Evolutionary conservation across 2,329 filamentous ascomycete species (phyloP), one percentile per base, ranked within the genome.

Genomic region (Phialemonium atrogriseum): DNA sequence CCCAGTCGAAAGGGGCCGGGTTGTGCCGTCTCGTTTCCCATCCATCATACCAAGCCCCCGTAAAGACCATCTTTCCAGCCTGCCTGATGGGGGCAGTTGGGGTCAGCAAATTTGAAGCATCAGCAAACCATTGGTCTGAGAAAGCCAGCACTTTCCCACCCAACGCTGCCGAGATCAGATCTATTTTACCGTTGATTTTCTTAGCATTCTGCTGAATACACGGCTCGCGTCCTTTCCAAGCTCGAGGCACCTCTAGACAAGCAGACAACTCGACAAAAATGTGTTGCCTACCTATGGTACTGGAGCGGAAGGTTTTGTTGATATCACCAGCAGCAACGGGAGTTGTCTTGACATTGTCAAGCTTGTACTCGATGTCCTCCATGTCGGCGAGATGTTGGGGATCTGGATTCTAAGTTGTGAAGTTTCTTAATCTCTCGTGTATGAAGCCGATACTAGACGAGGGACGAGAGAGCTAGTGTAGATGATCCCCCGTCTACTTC

Each of bases 21-120:
- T 82, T 82, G 59, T 82, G 77, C 41, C 77, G 61, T 30, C 77
- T 62, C 10, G 77, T 81, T 56, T 82, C 77, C 75, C 74, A 81
- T 32, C 77, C 77, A 47, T 82, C 77, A 48, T 78, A 82, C 77
- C 77, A 82, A 27, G 77, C 77, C 29, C 77, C 77, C 2, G 76
- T 70, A 47, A 70, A 78, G 35, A 81, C 75, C 69, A 81, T 81
- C 56, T 79, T 78, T 39, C 77, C 77, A 2, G 68, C 68, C 48
- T 77, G 68, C 40, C 68, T 64, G 51, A 81, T 72, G 22, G 77
- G 76, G 18, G 75, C 52, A 15, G 67, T 73, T n/a, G 75, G 73
- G 18, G 69, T 82, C 39, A 81, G 52, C 35, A 82, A 63, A 52
- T 81, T 81, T 36, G 60, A 48, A 14, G 77, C 77, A 43, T 77